Percentiles rank a stretch among this genome's conserved stretches.
Evolutionary conservation across 352 stramenopile species (phyloP).

Genomic region (Phytophthora nicotianae): DNA sequence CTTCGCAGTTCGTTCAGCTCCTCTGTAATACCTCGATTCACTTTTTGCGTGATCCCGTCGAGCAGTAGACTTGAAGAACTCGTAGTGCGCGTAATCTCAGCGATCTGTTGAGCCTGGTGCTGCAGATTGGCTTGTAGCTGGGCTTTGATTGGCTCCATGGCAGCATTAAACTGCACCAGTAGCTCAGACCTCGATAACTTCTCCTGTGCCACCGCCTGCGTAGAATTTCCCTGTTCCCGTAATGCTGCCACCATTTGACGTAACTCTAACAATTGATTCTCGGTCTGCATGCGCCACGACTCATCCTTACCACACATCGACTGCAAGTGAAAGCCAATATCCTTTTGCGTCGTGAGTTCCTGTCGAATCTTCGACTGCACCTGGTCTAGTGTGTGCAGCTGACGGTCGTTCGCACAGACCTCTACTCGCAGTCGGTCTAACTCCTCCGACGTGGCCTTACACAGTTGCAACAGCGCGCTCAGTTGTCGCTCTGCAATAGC

Average conservation of each 20-base stretch:
- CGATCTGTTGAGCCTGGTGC: constrained; percentile 78
- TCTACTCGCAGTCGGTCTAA: constrained; percentile 72
- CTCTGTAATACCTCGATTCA: constrained; percentile 59
- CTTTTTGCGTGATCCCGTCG: constrained; percentile 65
- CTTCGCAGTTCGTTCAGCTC: constrained; percentile 57
- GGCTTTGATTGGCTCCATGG: constrained; percentile 81
- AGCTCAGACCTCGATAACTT: constrained; percentile 78
- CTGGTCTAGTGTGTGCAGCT: constrained; percentile 80
- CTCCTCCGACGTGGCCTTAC: constrained; percentile 77
- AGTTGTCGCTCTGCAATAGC: constrained; percentile 80
- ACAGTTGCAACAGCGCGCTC: constrained; percentile 73
- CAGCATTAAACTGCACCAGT: constrained; percentile 81
- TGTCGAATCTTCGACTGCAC: constrained; percentile 78
- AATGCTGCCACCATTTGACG: constrained; percentile 73
- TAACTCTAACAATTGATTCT: constrained; percentile 82
- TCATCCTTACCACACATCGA: constrained; percentile 87
- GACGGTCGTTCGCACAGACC: constrained; percentile 69
- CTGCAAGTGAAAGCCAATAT: constrained; percentile 82
- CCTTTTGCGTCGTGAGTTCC: constrained; percentile 82
- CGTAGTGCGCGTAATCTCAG: constrained; percentile 59
- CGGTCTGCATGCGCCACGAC: constrained; percentile 82
- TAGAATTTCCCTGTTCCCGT: constrained; percentile 69
- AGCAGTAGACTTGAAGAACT: constrained; percentile 67
- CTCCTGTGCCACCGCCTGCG: constrained; percentile 68
- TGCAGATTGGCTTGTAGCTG: constrained; percentile 76